These are phyloP conservation scores for Penicillium ochrochloron DNA, from an alignment of 495 filamentous ascomycete species.

Conservation along the genomic window DNA sequence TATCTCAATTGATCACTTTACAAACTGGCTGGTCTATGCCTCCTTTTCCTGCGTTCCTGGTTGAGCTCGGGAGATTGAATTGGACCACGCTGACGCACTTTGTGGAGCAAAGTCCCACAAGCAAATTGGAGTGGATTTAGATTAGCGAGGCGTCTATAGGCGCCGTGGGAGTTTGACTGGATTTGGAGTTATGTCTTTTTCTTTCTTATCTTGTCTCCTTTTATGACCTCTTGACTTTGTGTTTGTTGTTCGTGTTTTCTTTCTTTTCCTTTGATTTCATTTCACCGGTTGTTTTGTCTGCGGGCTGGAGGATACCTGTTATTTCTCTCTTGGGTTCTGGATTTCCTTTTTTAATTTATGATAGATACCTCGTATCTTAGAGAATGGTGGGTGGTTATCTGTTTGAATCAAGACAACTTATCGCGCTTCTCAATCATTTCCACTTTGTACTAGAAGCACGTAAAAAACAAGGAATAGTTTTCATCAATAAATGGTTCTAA, in stretches of 20 bases:
- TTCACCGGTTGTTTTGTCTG: not conserved
- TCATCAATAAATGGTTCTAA: not conserved
- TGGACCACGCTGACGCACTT: constrained; percentile 22
- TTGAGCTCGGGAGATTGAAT: not conserved
- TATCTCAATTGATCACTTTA: constrained; percentile 6
- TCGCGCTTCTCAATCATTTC: not conserved
- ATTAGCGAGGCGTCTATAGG: constrained; percentile 11
- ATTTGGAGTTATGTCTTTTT: not conserved
- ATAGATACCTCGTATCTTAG: constrained; percentile 16
- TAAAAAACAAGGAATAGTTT: not conserved
- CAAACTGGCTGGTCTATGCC: constrained; percentile 18
- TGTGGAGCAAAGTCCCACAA: constrained; percentile 15
- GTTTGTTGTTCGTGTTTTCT: not conserved
- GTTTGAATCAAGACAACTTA: constrained; percentile 3
- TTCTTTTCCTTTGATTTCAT: not conserved
- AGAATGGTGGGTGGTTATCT: constrained; percentile 18
- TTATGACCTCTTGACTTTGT: not conserved
- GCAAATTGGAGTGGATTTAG: constrained; percentile 5
- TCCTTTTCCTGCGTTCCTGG: constrained; percentile 9
- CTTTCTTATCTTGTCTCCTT: not conserved
- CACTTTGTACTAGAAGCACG: not conserved
- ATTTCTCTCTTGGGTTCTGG: not conserved
- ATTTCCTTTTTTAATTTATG: not conserved
- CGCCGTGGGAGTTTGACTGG: not conserved
- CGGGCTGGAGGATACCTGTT: not conserved